phyloP scores from a whole-genome alignment of 2,329 filamentous ascomycete species.

The Claviceps fusiformis region DNA sequence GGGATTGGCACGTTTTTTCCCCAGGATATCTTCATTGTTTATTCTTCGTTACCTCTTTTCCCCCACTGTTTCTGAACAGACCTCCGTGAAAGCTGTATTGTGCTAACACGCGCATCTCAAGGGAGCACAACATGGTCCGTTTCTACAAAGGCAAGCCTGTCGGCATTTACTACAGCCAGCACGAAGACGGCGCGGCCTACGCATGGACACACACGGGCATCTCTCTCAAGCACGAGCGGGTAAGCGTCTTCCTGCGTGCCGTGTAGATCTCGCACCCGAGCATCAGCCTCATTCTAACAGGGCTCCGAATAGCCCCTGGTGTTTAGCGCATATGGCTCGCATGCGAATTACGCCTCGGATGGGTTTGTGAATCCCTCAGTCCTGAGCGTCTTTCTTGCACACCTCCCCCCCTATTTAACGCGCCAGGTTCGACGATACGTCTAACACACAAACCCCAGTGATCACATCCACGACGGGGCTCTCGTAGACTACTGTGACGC shows the following conservation, averaged over 20 bases:
- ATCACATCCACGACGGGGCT: slow-evolving; percentile 16
- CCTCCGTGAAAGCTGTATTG: background rate
- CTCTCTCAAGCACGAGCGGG: slow-evolving; percentile 2
- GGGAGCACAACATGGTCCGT: slow-evolving; percentile 21
- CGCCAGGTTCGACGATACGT: background rate
- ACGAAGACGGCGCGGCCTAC: slow-evolving; percentile 12
- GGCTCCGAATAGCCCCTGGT: slow-evolving; percentile 13
- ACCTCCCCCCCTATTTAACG: background rate
- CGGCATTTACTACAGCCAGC: slow-evolving; percentile 18
- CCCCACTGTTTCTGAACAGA: no score
- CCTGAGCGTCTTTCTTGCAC: background rate
- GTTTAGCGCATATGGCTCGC: slow-evolving; percentile 18
- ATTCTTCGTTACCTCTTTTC: background rate
- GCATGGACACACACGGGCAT: slow-evolving; percentile 12
- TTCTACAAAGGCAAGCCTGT: slow-evolving; percentile 14
- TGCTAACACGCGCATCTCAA: slow-evolving; percentile 1
- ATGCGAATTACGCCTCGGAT: slow-evolving; percentile 16
- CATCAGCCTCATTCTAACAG: background rate
- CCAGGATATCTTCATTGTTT: background rate
- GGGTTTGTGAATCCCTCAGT: slow-evolving; percentile 9
- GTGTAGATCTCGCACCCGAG: background rate
- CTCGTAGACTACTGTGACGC: slow-evolving; percentile 17
- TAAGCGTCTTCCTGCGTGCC: background rate
- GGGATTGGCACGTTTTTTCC: slow-evolving; percentile 11
- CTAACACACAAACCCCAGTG: slow-evolving; percentile 4